These are phyloP conservation scores for Lasiodiplodia theobromae DNA, from an alignment of 2,329 filamentous ascomycete genomes.

Conservation along the genomic window DNA sequence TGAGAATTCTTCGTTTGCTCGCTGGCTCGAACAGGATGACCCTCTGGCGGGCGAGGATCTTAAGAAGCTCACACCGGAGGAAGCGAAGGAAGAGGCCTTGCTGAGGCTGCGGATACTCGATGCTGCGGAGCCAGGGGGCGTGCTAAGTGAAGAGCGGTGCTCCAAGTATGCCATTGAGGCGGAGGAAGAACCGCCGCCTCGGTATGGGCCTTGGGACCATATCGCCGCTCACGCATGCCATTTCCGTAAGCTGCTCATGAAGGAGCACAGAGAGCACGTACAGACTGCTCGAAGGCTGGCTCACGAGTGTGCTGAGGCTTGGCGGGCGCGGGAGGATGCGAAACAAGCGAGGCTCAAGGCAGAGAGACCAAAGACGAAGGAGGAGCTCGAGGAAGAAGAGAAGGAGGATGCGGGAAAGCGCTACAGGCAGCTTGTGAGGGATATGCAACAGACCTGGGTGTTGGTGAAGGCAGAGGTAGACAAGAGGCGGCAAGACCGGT, in stretches of 20 bases:
- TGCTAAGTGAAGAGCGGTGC: slow-evolving; percentile 74
- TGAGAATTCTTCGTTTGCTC: slow-evolving; percentile 62
- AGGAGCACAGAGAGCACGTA: slow-evolving; percentile 80
- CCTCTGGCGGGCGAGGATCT: slow-evolving; percentile 53
- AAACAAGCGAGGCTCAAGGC: slow-evolving; percentile 25
- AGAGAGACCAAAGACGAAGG: slow-evolving; percentile 50
- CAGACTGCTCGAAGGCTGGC: slow-evolving; percentile 80
- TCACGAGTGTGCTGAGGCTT: slow-evolving; percentile 77
- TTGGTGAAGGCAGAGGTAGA: slow-evolving; percentile 66
- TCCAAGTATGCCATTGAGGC: slow-evolving; percentile 76
- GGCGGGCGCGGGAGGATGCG: slow-evolving; percentile 70
- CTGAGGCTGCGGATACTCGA: slow-evolving; percentile 73
- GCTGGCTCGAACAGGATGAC: slow-evolving; percentile 68
- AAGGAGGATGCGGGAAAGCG: slow-evolving; percentile 69
- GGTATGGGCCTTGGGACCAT: slow-evolving; percentile 90
- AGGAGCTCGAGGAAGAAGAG: slow-evolving; percentile 83
- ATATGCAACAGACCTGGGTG: slow-evolving; percentile 68
- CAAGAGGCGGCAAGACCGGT: slow-evolving; percentile 61
- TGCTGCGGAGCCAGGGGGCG: slow-evolving; percentile 76
- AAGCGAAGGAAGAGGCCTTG: slow-evolving; percentile 66
- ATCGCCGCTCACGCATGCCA: slow-evolving; percentile 79
- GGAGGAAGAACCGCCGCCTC: slow-evolving; percentile 74
- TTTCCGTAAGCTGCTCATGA: slow-evolving; percentile 79
- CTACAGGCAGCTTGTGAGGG: slow-evolving; percentile 75
- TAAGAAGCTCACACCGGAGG: slow-evolving; percentile 42